These are phyloP conservation scores for Chrysanthemum seticuspe DNA, from an alignment of 129 eudicot species.

Conservation along the genomic window DNA sequence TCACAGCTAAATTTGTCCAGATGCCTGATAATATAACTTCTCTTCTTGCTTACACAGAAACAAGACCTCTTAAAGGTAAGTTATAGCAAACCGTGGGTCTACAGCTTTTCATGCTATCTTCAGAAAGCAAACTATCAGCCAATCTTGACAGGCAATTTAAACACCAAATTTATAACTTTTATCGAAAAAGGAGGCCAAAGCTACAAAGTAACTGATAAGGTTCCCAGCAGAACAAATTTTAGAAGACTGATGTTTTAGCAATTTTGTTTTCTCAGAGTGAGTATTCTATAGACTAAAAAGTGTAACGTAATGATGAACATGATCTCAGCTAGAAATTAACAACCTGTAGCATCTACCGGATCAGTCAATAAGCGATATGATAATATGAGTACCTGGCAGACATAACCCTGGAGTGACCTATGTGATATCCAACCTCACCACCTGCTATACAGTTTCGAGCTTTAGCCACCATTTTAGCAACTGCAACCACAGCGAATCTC, in stretches of 20 bases:
- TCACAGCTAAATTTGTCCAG: not conserved
- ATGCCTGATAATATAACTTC: not conserved
- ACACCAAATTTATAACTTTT: not conserved
- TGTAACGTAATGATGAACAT: not conserved
- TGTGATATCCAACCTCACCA: constrained; percentile 94
- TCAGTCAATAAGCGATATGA: not conserved
- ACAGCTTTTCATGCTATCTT: constrained; percentile 14
- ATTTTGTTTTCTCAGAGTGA: not conserved
- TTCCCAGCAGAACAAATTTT: not conserved
- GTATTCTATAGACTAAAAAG: not conserved
- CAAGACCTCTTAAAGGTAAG: constrained; percentile 10
- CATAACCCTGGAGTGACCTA: constrained; percentile 81
- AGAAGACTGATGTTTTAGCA: not conserved
- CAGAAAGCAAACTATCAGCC: constrained; percentile 20
- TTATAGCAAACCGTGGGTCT: constrained; percentile 6
- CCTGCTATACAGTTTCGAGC: constrained; percentile 84
- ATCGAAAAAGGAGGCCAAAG: not conserved
- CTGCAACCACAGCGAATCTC: constrained; percentile 98
- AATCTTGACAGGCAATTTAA: not conserved
- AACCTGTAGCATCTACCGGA: not conserved
- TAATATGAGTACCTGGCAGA: constrained; percentile 60
- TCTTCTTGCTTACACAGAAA: constrained; percentile 1
- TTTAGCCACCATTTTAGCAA: constrained; percentile 89
- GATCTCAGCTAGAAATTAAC: constrained; percentile 15
- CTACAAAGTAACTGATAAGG: constrained; percentile 7